A percentile compares a stretch with the other conserved stretches of the same genome.
Conservation (phyloP, 345 rosid species). For the Populus alba region DNA sequence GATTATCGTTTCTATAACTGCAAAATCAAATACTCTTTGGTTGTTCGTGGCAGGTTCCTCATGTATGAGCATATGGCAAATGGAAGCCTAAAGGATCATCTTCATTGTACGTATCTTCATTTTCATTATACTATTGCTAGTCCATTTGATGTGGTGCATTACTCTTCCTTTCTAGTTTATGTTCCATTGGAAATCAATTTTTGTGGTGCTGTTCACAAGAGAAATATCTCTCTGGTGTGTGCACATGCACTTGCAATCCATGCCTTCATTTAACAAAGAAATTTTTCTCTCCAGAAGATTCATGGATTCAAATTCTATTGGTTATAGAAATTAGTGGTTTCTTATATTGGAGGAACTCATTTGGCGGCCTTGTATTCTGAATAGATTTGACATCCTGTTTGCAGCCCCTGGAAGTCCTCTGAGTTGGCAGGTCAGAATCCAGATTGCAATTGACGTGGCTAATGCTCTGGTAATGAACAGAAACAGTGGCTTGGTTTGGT, state of each 20-base stretch:
- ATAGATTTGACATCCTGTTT: constrained; percentile 10
- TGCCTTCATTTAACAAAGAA: neutral
- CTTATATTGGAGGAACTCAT: neutral
- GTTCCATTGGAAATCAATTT: neutral
- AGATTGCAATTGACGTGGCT: constrained; percentile 87
- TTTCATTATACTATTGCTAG: neutral
- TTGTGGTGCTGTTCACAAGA: neutral
- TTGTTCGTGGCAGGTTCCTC: constrained; percentile 57
- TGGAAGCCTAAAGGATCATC: constrained; percentile 87
- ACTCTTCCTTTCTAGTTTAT: no score
- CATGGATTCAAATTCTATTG: neutral
- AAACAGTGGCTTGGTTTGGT: constrained; percentile 3
- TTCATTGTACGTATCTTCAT: constrained; percentile 61
- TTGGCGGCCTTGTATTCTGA: constrained; percentile 7
- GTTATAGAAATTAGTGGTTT: neutral
- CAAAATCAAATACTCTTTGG: neutral
- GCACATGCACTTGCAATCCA: neutral
- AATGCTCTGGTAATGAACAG: constrained; percentile 77
- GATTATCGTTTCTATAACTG: no score
- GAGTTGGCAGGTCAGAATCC: constrained; percentile 84
- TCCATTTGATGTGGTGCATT: no score
- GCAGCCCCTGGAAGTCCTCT: constrained; percentile 61
- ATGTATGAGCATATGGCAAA: constrained; percentile 87
- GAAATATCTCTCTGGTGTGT: neutral
- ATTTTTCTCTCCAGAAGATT: neutral